These are phyloP conservation scores for Termitomyces sp. DNA, from an alignment of 768 basidiomycete species.

Conservation along the genomic window DNA sequence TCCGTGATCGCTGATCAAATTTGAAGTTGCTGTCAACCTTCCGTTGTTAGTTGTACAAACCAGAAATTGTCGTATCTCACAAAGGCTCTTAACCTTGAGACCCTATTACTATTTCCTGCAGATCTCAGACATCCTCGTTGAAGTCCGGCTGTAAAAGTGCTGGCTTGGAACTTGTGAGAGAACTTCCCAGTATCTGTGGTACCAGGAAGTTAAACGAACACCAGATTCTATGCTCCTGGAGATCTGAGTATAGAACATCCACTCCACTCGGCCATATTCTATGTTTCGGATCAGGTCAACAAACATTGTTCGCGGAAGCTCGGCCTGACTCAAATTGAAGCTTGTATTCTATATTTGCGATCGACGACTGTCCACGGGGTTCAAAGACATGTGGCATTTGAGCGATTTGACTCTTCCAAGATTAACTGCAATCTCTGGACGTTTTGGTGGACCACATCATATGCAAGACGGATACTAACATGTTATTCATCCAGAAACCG, in stretches of 20 bases:
- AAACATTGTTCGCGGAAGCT: not conserved
- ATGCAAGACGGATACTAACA: not conserved
- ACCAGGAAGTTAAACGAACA: not conserved
- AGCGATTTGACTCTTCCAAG: not conserved
- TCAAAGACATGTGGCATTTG: not conserved
- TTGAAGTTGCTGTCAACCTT: constrained; percentile 16
- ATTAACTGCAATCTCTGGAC: not conserved
- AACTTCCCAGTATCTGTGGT: constrained; percentile 7
- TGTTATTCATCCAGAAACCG: not conserved
- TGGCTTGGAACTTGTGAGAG: constrained; percentile 1
- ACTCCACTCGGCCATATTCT: not conserved
- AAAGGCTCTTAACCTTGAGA: constrained; percentile 5
- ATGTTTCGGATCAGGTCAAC: not conserved
- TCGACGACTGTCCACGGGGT: not conserved
- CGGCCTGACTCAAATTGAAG: not conserved
- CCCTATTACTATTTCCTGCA: constrained; percentile 8
- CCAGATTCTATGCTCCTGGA: not conserved
- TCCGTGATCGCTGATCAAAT: constrained; percentile 7
- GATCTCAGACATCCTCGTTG: not conserved
- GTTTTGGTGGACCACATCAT: not conserved
- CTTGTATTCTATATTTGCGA: not conserved
- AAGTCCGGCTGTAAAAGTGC: not conserved
- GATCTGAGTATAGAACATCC: constrained; percentile 9
- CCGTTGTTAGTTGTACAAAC: no score
- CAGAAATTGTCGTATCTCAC: constrained; percentile 6